Evolutionary conservation across 768 basidiomycete genomes (phyloP).

Genomic region (Paxillus ammoniavirescens): DNA sequence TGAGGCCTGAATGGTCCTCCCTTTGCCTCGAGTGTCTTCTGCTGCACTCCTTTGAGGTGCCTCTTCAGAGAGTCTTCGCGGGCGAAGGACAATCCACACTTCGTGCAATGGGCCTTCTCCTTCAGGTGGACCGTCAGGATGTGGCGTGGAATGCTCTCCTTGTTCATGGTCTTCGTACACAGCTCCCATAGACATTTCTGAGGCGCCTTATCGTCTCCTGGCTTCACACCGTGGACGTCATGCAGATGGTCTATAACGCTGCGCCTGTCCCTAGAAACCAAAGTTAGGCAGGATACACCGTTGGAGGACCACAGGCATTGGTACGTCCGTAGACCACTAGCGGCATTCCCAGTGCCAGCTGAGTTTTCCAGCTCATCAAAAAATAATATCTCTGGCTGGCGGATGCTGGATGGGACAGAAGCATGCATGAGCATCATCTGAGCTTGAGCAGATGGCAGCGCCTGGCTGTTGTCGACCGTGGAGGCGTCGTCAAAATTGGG

Average conservation of each 20-base stretch:
- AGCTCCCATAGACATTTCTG: conserved; percentile 18
- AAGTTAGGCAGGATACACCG: conserved; percentile 2
- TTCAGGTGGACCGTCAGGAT: conserved; percentile 25
- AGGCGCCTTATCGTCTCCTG: conserved; percentile 16
- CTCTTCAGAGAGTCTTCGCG: conserved; percentile 30
- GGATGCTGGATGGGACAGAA: too few species aligned
- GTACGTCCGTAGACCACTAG: background rate
- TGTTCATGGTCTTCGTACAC: conserved; percentile 22
- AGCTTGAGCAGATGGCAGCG: too few species aligned
- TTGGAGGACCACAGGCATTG: conserved; percentile 14
- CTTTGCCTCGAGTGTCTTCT: background rate
- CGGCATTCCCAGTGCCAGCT: too few species aligned
- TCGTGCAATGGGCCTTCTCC: conserved; percentile 8
- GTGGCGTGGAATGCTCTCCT: conserved; percentile 29
- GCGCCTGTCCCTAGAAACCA: conserved; percentile 10
- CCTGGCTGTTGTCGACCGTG: too few species aligned
- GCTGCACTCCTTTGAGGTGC: conserved; percentile 17
- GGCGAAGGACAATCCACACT: conserved; percentile 23
- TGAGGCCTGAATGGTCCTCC: too few species aligned
- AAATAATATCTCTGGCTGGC: too few species aligned
- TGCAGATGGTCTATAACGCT: conserved; percentile 19
- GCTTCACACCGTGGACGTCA: conserved; percentile 4
- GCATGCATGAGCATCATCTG: too few species aligned
- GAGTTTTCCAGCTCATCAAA: too few species aligned
- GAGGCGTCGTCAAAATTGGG: too few species aligned